Evolutionary conservation across 768 basidiomycete species (phyloP).

Genomic region (Steccherinum ochraceum): DNA sequence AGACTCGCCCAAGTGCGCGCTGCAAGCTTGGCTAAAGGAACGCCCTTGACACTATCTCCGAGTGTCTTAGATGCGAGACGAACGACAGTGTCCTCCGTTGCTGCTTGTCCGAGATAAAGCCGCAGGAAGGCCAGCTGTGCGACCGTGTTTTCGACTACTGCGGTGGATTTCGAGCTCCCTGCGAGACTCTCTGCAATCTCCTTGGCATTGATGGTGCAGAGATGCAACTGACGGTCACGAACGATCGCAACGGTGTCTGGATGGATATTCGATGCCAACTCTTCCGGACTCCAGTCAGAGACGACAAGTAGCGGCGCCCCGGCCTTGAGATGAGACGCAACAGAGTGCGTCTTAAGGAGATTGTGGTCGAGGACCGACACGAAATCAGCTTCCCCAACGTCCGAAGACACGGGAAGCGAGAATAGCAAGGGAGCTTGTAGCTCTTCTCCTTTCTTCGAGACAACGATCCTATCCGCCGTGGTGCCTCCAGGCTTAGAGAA

Average conservation of each 20-base stretch:
- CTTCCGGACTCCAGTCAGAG: conserved; percentile 70
- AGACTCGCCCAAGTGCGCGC: conserved; percentile 63
- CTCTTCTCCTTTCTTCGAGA: conserved; percentile 40
- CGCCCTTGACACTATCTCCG: conserved; percentile 39
- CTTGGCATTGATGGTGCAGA: conserved; percentile 58
- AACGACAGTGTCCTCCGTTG: conserved; percentile 44
- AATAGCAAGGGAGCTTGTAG: conserved; percentile 42
- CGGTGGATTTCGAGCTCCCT: conserved; percentile 26
- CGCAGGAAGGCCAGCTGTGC: conserved; percentile 79
- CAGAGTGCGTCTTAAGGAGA: conserved; percentile 71
- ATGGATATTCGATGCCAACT: conserved; percentile 66
- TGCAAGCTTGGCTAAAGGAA: conserved; percentile 47
- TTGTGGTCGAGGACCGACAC: conserved; percentile 68
- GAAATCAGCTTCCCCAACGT: conserved; percentile 50
- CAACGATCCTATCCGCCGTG: conserved; percentile 59
- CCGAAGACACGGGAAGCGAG: conserved; percentile 42
- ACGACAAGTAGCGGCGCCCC: conserved; percentile 68
- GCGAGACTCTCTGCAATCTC: conserved; percentile 39
- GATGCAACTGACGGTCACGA: conserved; percentile 42
- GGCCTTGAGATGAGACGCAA: conserved; percentile 60
- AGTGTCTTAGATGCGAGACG: conserved; percentile 44
- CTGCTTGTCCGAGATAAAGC: conserved; percentile 69
- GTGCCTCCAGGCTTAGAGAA: conserved; percentile 72
- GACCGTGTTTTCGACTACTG: conserved; percentile 48
- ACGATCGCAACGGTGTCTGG: conserved; percentile 40